Base-by-base conservation (phyloP, 2,329 filamentous ascomycete species). In the Fusarium albosuccineum region DNA sequence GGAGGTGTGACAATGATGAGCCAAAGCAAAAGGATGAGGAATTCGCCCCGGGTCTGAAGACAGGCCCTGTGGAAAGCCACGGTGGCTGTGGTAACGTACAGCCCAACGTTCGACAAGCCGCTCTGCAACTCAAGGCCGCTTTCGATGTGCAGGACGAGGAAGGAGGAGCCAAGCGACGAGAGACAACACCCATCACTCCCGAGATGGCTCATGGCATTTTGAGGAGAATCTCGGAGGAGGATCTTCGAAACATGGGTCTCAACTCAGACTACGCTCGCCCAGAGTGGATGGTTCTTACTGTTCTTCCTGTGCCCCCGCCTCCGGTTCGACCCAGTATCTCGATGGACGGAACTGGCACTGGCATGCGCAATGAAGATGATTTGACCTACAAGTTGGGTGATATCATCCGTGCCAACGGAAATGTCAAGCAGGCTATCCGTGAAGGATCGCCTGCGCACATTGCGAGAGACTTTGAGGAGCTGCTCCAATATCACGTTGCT, bases 361-460 rank as follows among this genome's bases (percentile, higher is more conserved):
- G 96, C 67, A 90, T 95, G 84, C 92, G 96, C 67, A 96, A 96
- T 77, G 96, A 99, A 81, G 96, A 99, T 79, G 97, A 99, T 85
- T 87, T 99, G 86, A 99, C 96, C 0, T 99, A 97, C 87, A 99
- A 99, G 82, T 85, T 99, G 33, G 94, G 94, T 74, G 96, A 99
- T 80, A 97, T 99, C 74, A 96, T 99, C 73, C 94, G 96, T 70
- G 95, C 96, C 73, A 99, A 99, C 82, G 91, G 92, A 72, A 97
- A 97, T 73, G 94, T 99, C 58, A 90, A 92, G 71, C 91, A 96
- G 71, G 96, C 94, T 62, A 93, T 97, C 74, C 89, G 92, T 61
- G 94, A 97, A 78, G 96, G 96, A 59, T 94, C 94, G 4, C 94
- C 96, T 1, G 90, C 92, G 67, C 96, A 99, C 80, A 93, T 98